Evolutionary conservation across 2,329 filamentous ascomycete genomes (phyloP), one percentile per base, ranked within the genome.

Genomic region (Aspergillus sp.): DNA sequence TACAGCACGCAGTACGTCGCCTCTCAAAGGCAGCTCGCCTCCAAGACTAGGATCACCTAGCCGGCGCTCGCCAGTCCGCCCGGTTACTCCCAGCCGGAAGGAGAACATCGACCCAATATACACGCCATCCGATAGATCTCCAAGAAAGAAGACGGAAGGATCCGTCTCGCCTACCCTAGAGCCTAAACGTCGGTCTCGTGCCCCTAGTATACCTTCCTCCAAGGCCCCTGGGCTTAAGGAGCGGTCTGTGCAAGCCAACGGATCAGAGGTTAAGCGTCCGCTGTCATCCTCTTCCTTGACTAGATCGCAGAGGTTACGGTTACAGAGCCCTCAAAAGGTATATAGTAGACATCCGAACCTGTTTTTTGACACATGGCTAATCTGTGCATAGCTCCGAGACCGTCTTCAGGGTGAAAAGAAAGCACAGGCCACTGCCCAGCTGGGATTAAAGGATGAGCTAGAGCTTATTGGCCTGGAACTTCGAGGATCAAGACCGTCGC

Each of bases 391-490:
- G 76, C 79, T 89, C 48, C 90, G 93, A 19, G 93, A 97, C 78
- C 89, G 94, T 38, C 83, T 97, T 0, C 90, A 94, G 69, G 89
- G 87, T 52, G 93, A 97, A 74, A 92, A 93, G 76, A 87, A 86
- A 59, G 85, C 89, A 0, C 87, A 93, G 17, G 86, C 88, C 5
- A 87, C 88, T 8, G 87, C 89, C 0, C 91, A 93, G 64, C 83
- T 84, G 3, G 85, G 85, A 3, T 78, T 97, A 15, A 87, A 90
- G 74, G 86, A 87, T 4, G 93, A 97, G 73, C 81, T 97, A 8
- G 87, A 86, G 54, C 89, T 90, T 66, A 94, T 97, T 69, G 86
- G 91, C 1, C 87, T 92, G 61, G 93, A 97, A 74, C 87, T 97
- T 80, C 87, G 87, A 47, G 73, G 73, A 30, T 69, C 81, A 63